Evolutionary conservation across 169 alveolate genomes (phyloP).

Genomic region (Cryptosporidium tyzzeri): DNA sequence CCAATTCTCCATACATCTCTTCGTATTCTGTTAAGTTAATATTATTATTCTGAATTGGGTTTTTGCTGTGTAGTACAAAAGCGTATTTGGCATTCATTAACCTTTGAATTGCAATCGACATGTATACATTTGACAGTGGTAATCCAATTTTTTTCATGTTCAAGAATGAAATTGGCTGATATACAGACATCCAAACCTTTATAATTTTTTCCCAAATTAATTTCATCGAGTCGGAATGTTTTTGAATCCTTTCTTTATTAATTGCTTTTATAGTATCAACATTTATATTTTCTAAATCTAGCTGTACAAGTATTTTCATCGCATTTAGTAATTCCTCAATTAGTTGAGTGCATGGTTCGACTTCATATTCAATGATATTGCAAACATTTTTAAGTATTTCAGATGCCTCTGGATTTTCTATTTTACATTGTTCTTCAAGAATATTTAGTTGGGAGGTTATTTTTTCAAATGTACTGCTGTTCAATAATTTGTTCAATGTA

Average conservation of each 20-base stretch:
- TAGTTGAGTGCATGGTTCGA: conserved; percentile 74
- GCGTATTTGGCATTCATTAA: conserved; percentile 91
- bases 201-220: conserved; percentile 81
- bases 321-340: conserved; percentile 73
- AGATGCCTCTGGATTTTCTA: not conserved
- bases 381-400: not conserved
- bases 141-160: conserved; percentile 85
- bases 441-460: not conserved
- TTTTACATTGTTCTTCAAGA: not conserved
- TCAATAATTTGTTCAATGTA: conserved; percentile 24
- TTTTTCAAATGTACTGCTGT: conserved; percentile 14
- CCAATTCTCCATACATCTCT: conserved; percentile 90
- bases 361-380: conserved; percentile 72
- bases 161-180: conserved; percentile 84
- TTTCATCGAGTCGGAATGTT: conserved; percentile 2
- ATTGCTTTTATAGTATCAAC: not conserved
- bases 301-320: conserved; percentile 38
- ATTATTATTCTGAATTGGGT: conserved; percentile 80
- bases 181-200: conserved; percentile 87
- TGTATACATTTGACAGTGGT: conserved; percentile 78
- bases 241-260: not conserved
- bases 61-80: conserved; percentile 91
- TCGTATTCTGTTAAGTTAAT: conserved; percentile 79
- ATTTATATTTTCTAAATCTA: not conserved
- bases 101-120: conserved; percentile 87